Percentiles rank a stretch among this genome's conserved stretches.
phyloP scores from a whole-genome alignment of 2,329 filamentous ascomycete species.

The Rugonectria rugulosa region DNA sequence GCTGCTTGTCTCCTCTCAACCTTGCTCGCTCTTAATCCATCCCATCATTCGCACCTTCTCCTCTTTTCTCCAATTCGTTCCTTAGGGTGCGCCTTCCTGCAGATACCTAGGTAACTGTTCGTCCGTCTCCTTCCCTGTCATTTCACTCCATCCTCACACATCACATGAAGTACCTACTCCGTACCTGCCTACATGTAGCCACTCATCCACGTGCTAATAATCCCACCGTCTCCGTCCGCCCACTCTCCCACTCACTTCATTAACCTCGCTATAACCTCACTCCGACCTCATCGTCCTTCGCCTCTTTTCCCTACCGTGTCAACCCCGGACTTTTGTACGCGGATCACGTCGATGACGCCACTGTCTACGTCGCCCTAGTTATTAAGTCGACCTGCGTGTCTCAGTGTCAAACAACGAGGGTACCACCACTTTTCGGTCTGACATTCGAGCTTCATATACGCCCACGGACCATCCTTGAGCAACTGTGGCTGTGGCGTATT shows the following conservation, averaged over 20 bases:
- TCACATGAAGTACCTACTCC: no score
- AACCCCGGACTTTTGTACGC: background rate
- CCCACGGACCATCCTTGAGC: slow-evolving; percentile 10
- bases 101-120: no score
- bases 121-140: background rate
- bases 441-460: background rate
- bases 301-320: background rate
- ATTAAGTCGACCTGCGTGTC: background rate
- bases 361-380: background rate
- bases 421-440: no score
- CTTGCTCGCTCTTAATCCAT: background rate
- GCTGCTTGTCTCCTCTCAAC: background rate
- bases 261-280: background rate
- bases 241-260: background rate
- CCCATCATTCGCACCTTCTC: background rate
- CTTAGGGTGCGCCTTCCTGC: background rate
- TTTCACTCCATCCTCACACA: background rate
- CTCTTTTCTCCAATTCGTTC: background rate
- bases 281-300: background rate
- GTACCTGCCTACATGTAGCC: no score
- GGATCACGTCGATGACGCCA: background rate
- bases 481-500: slow-evolving; percentile 17
- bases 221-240: background rate
- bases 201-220: background rate
- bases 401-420: no score